A percentile compares a stretch with the other conserved stretches of the same genome.
These are phyloP conservation scores for Mortierella hygrophila DNA, from an alignment of 192 early-diverging fungal genomes.

Conservation along the genomic window DNA sequence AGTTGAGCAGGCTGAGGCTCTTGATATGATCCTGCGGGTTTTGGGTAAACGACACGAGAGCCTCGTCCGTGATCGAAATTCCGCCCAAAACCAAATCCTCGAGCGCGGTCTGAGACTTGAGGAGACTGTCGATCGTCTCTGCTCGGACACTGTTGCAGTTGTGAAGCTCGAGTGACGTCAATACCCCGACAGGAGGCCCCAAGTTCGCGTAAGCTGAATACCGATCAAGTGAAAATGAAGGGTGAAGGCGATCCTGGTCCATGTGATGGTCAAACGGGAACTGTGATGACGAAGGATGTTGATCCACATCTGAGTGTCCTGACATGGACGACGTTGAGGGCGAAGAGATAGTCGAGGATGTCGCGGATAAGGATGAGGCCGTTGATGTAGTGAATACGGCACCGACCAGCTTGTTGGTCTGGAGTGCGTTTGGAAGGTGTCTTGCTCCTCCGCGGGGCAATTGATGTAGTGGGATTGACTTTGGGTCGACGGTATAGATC, in stretches of 20 bases:
- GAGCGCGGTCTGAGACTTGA: constrained; percentile 21
- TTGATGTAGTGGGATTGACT: not conserved
- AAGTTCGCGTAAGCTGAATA: not conserved
- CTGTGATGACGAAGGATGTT: not conserved
- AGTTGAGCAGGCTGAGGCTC: constrained; percentile 18
- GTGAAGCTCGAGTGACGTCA: constrained; percentile 30
- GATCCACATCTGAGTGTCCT: constrained; percentile 20
- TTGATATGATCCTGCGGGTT: constrained; percentile 6
- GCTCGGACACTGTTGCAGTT: constrained; percentile 32
- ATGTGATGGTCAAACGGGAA: not conserved
- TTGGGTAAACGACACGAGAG: constrained; percentile 26
- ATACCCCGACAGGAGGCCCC: not conserved
- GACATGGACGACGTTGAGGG: constrained; percentile 32
- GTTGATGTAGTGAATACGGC: not conserved
- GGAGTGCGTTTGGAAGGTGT: not conserved
- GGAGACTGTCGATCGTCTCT: constrained; percentile 8
- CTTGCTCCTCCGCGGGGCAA: not conserved
- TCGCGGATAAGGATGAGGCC: not conserved
- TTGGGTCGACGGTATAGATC: constrained; percentile 3
- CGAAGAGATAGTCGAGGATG: constrained; percentile 31
- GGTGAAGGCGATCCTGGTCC: not conserved
- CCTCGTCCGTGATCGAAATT: constrained; percentile 37
- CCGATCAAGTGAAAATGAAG: constrained; percentile 21
- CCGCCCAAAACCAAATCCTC: constrained; percentile 36
- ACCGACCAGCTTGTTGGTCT: not conserved